phyloP scores from a whole-genome alignment of 129 eudicot genomes.

The Gnaphalium uliginosum region DNA sequence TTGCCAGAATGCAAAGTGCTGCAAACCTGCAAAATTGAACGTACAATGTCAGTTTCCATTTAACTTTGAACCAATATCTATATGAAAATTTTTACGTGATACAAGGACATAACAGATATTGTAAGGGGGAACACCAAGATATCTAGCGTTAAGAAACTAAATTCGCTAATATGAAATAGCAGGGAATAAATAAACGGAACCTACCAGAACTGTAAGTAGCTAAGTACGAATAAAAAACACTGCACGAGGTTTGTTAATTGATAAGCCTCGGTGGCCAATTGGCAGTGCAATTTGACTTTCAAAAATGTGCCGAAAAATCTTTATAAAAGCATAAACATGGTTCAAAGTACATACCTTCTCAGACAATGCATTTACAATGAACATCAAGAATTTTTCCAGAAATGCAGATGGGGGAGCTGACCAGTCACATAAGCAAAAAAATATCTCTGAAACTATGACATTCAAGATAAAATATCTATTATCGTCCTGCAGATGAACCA shows the following conservation, averaged over 20 bases:
- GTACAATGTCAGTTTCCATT: constrained; percentile 8
- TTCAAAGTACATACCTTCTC: constrained; percentile 45
- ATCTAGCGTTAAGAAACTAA: not conserved
- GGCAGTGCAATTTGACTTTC: not conserved
- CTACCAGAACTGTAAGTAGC: not conserved
- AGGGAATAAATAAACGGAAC: not conserved
- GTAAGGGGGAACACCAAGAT: not conserved
- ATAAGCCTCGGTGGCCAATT: not conserved
- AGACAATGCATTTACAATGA: constrained; percentile 57
- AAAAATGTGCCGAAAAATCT: not conserved
- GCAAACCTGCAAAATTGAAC: constrained; percentile 47
- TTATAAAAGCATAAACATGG: constrained; percentile 8
- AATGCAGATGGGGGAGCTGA: constrained; percentile 45
- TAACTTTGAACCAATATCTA: constrained; percentile 7
- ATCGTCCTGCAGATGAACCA: constrained; percentile 58
- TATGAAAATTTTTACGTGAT: not conserved
- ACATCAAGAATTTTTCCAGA: constrained; percentile 67
- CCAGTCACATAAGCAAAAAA: constrained; percentile 55
- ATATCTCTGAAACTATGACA: constrained; percentile 57
- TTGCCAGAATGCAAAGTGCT: constrained; percentile 36
- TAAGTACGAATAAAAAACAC: not conserved
- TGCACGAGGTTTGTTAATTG: not conserved
- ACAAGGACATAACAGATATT: not conserved
- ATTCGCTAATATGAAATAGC: not conserved
- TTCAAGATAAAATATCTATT: constrained; percentile 64